phyloP scores from a whole-genome alignment of 306 rosid genomes.

The Sophora flavescens region DNA sequence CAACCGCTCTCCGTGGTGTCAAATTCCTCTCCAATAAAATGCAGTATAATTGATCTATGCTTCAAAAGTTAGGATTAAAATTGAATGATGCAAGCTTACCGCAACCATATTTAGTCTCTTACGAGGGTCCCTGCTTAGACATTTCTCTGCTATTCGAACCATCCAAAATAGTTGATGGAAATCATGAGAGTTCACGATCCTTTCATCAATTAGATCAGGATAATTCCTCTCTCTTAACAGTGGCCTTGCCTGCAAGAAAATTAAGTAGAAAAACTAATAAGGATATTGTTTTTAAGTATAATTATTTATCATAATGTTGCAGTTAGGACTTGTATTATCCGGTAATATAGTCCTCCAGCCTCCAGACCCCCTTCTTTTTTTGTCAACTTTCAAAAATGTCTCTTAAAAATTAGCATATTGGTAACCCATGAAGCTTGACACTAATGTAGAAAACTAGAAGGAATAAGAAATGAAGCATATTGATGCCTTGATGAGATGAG shows the following conservation, averaged over 20 bases:
- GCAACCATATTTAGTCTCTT: constrained; percentile 68
- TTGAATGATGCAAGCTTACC: constrained; percentile 49
- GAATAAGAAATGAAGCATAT: not conserved
- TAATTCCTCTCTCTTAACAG: constrained; percentile 82
- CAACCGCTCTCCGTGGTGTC: not conserved
- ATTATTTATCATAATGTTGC: constrained; percentile 17
- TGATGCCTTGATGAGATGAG: constrained; percentile 8
- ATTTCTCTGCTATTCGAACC: constrained; percentile 80
- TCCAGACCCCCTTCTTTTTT: not conserved
- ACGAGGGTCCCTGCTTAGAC: constrained; percentile 74
- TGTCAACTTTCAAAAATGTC: not conserved
- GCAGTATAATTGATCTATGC: not conserved
- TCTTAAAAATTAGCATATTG: not conserved
- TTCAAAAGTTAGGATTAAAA: not conserved
- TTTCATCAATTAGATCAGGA: constrained; percentile 77
- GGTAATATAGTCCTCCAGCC: no score
- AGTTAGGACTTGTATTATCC: constrained; percentile 4
- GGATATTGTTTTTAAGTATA: not conserved
- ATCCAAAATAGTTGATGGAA: constrained; percentile 83
- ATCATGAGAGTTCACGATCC: constrained; percentile 62
- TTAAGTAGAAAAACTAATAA: not conserved
- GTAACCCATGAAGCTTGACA: not conserved
- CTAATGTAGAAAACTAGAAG: not conserved
- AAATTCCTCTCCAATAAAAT: not conserved
- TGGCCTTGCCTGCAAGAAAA: constrained; percentile 82